phyloP scores from a whole-genome alignment of 2,329 filamentous ascomycete species.

The Hymenoscyphus occultus region DNA sequence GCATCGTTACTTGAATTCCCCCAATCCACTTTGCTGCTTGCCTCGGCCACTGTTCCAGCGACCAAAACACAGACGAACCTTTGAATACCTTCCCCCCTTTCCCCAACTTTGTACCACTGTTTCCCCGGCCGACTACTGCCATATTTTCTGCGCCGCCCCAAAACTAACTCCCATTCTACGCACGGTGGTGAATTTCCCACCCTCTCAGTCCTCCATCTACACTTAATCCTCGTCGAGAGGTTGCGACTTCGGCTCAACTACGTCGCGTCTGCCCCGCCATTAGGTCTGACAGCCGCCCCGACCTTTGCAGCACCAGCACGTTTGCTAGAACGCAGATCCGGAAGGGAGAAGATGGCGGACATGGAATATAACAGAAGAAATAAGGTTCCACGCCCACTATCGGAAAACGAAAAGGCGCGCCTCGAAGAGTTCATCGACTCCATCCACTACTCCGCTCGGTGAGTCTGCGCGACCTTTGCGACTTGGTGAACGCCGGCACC shows the following conservation, averaged over 20 bases:
- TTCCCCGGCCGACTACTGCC: background rate
- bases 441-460: constrained; percentile 95
- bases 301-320: background rate
- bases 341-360: constrained; percentile 28
- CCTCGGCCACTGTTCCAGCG: background rate
- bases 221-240: background rate
- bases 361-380: constrained; percentile 78
- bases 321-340: constrained; percentile 1
- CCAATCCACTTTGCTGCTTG: background rate
- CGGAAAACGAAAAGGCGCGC: constrained; percentile 75
- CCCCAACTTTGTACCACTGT: constrained; percentile 6
- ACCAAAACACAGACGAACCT: background rate
- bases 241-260: constrained; percentile 9
- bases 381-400: constrained; percentile 75
- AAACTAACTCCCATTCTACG: background rate
- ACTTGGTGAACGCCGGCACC: background rate
- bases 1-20: background rate
- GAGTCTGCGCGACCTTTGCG: constrained; percentile 35
- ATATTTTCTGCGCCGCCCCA: background rate
- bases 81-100: constrained; percentile 6
- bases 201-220: background rate
- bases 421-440: constrained; percentile 89
- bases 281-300: constrained; percentile 5
- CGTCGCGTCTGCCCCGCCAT: constrained; percentile 20
- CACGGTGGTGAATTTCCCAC: background rate